Conservation (phyloP, 1,284 basidiomycete species). For the Ganoderma sinense region DNA sequence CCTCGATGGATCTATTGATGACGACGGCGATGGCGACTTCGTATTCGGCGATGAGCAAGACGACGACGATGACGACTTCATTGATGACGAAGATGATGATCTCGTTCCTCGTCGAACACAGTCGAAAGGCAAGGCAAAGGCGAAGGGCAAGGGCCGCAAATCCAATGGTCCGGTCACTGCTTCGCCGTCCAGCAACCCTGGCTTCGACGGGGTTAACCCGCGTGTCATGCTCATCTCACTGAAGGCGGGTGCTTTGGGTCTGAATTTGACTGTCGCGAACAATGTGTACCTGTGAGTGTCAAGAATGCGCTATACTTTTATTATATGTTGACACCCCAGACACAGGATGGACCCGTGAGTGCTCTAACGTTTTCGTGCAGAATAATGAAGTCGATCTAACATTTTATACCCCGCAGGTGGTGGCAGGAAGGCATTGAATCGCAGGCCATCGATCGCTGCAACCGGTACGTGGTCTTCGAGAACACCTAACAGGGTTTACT, state of each 20-base stretch:
- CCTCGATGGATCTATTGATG: slow-evolving; percentile 27
- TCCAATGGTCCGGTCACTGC: slow-evolving; percentile 9
- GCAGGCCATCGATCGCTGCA: slow-evolving; percentile 87
- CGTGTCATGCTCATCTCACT: slow-evolving; percentile 88
- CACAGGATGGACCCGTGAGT: slow-evolving; percentile 86
- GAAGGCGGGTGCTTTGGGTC: slow-evolving; percentile 83
- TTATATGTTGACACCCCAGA: background rate
- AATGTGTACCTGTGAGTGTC: slow-evolving; percentile 83
- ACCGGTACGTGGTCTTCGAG: slow-evolving; percentile 48
- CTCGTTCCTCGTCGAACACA: slow-evolving; percentile 40
- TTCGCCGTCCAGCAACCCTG: slow-evolving; percentile 3
- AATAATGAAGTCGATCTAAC: background rate
- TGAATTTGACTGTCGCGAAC: slow-evolving; percentile 91
- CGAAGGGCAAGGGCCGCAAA: slow-evolving; percentile 43
- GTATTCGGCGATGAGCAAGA: slow-evolving; percentile 39
- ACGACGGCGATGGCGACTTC: slow-evolving; percentile 42
- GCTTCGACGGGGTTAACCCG: slow-evolving; percentile 56
- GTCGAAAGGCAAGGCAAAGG: slow-evolving; percentile 48
- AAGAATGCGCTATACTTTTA: background rate
- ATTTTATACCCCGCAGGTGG: slow-evolving; percentile 18
- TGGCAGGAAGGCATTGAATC: slow-evolving; percentile 84
- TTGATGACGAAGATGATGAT: slow-evolving; percentile 51
- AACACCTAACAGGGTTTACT: background rate
- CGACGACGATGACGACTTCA: slow-evolving; percentile 50
- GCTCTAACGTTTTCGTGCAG: background rate